Evolutionary conservation across 257 asterid genomes (phyloP).

Genomic region (Solanum chmielewskii): DNA sequence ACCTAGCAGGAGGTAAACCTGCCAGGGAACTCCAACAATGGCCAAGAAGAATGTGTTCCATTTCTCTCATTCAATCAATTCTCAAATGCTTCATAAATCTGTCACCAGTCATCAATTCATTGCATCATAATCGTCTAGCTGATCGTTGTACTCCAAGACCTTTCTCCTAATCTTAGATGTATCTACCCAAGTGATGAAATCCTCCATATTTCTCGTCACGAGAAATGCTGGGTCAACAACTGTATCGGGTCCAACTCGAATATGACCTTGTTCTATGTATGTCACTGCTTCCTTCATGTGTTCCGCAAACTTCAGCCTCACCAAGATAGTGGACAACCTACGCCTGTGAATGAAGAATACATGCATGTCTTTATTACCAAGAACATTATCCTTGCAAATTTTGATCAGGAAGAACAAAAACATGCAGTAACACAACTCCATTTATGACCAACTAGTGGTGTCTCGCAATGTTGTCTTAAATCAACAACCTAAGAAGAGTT

Average conservation of each 20-base stretch:
- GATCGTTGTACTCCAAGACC: slow-evolving; percentile 75
- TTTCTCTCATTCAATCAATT: neutral
- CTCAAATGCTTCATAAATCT: neutral
- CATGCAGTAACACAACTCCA: neutral
- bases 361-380: neutral
- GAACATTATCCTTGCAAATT: neutral
- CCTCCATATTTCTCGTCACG: slow-evolving; percentile 89
- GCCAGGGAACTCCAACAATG: neutral
- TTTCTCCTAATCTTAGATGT: slow-evolving; percentile 81
- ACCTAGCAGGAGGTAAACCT: neutral
- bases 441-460: neutral
- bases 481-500: neutral
- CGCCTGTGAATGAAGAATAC: slow-evolving; percentile 36
- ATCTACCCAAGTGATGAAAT: slow-evolving; percentile 91
- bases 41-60: neutral
- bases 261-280: slow-evolving; percentile 91
- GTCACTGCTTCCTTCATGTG: slow-evolving; percentile 86
- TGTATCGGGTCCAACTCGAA: slow-evolving; percentile 93
- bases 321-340: slow-evolving; percentile 65
- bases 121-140: slow-evolving; percentile 83
- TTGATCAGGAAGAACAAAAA: neutral
- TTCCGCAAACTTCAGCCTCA: slow-evolving; percentile 68
- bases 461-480: neutral
- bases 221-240: slow-evolving; percentile 74
- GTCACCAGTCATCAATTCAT: slow-evolving; percentile 26